Percentiles rank a stretch among this genome's conserved stretches.
Evolutionary conservation across 2,329 filamentous ascomycete genomes (phyloP).

Genomic region (Ophiostoma pallidulum): DNA sequence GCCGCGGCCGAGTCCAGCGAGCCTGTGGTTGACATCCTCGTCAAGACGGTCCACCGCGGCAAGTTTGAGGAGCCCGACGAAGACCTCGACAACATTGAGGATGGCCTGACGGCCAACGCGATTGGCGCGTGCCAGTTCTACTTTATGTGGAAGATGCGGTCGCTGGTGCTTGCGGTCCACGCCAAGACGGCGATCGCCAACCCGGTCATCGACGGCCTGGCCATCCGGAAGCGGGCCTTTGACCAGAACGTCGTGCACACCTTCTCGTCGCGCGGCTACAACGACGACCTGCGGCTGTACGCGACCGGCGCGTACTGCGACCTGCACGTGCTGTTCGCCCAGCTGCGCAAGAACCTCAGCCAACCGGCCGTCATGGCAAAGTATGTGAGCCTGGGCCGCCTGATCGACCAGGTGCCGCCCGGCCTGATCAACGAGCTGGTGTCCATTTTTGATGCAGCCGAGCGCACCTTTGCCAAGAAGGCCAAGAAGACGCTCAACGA

Average conservation of each 20-base stretch:
- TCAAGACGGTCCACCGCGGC: constrained; percentile 65
- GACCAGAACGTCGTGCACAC: constrained; percentile 56
- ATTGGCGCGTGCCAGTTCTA: constrained; percentile 76
- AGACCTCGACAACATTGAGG: constrained; percentile 66
- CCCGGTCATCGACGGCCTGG: constrained; percentile 51
- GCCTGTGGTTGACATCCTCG: constrained; percentile 57
- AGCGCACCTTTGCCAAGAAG: constrained; percentile 68
- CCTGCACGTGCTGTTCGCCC: constrained; percentile 68
- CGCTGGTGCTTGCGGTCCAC: constrained; percentile 45
- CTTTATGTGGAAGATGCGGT: constrained; percentile 84
- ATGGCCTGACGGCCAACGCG: constrained; percentile 65
- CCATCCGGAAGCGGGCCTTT: constrained; percentile 46
- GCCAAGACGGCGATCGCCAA: constrained; percentile 47
- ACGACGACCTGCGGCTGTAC: constrained; percentile 69
- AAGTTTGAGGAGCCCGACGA: constrained; percentile 58
- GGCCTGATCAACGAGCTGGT: constrained; percentile 59
- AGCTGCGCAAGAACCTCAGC: constrained; percentile 50
- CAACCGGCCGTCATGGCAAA: constrained; percentile 35
- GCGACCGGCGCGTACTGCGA: constrained; percentile 74
- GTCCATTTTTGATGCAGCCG: constrained; percentile 63
- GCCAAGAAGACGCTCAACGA: constrained; percentile 52
- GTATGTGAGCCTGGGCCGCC: constrained; percentile 45
- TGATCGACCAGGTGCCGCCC: constrained; percentile 60
- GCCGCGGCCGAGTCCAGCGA: constrained; percentile 35
- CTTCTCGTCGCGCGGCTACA: constrained; percentile 55